Base-by-base conservation (phyloP, 2,329 filamentous ascomycete genomes). In the Fusarium papillatum region DNA sequence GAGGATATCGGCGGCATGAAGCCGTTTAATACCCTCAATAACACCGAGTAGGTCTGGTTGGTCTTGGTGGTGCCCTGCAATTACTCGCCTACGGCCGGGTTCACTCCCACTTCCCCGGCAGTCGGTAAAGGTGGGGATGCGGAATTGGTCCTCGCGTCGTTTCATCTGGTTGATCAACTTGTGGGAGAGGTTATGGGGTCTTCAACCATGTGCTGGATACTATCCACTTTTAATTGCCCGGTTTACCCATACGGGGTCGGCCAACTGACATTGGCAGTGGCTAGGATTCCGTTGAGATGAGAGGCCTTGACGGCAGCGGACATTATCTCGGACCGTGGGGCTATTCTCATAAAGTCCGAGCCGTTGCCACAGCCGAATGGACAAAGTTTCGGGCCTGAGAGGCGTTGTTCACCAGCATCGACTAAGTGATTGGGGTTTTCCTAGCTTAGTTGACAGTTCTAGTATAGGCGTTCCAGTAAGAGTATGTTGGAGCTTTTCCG, bases 391-490 rank as follows among this genome's bases (percentile, higher is more conserved):
- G 41, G n/a, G 19, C 41, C 41, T 43, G 41, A 43, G 11, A n/a
- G 41, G 41, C 7, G 5, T 43, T 43, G 41, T 43, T 22, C n/a
- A 22, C 41, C 41, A 43, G n/a, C 11, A 22, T 22, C n/a, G 41
- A 43, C 41, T 22, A 2, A 14, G n/a, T 43, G 41, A 43, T 43
- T 19, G 11, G 41, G 41, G 41, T 14, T 43, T 11, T 43, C 41
- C 19, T 43, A n/a, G 19, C n/a, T 41, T 41, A 19, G 39, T n/a
- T 9, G 39, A 41, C 39, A 5, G 10, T 19, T 11, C 10, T 9
- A 4, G 19, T 10, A 11, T 19, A 41, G 26, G 89, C 88, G 24
- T 83, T 82, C 76, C 85, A 90, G 79, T 89, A 90, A 4, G 84
- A 86, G 76, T 86, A 88, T 1, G 82, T 78, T 3, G 84, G 82